phyloP scores from a whole-genome alignment of 805 yeast species.

The Metschnikowia amazonensis region DNA sequence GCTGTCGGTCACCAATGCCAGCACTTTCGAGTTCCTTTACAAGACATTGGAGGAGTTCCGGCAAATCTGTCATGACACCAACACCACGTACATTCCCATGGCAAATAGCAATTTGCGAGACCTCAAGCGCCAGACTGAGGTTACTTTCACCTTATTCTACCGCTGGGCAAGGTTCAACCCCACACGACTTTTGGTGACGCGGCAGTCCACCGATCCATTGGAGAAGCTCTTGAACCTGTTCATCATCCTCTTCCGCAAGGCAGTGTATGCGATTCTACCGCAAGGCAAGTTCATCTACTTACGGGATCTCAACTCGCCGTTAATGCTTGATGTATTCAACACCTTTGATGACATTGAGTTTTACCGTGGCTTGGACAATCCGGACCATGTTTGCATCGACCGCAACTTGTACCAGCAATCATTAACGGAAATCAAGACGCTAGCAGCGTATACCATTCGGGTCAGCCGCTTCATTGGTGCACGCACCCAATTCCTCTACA shows the following conservation, averaged over 20 bases:
- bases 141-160: conserved; percentile 31
- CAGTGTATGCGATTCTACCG: conserved; percentile 34
- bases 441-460: conserved; percentile 31
- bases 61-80: conserved; percentile 23
- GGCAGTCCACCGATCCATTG: conserved; percentile 25
- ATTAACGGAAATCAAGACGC: conserved; percentile 16
- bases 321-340: conserved; percentile 35
- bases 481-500: conserved; percentile 29
- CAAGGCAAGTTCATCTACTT: conserved; percentile 39
- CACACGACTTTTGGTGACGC: conserved; percentile 24
- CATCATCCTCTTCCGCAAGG: conserved; percentile 31
- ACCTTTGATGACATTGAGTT: conserved; percentile 24
- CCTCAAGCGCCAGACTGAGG: conserved; percentile 30
- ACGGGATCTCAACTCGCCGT: conserved; percentile 39
- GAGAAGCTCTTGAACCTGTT: conserved; percentile 32
- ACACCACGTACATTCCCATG: conserved; percentile 27
- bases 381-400: conserved; percentile 13
- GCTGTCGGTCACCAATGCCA: conserved; percentile 3
- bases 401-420: conserved; percentile 15
- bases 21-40: conserved; percentile 18
- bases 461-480: conserved; percentile 27
- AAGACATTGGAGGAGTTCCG: conserved; percentile 23
- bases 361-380: conserved; percentile 21
- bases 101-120: conserved; percentile 23
- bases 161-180: conserved; percentile 37